Percentiles rank a stretch among this genome's conserved stretches.
Evolutionary conservation across 73 alveolate genomes (phyloP).

Genomic region (Paramecium octaurelia): DNA sequence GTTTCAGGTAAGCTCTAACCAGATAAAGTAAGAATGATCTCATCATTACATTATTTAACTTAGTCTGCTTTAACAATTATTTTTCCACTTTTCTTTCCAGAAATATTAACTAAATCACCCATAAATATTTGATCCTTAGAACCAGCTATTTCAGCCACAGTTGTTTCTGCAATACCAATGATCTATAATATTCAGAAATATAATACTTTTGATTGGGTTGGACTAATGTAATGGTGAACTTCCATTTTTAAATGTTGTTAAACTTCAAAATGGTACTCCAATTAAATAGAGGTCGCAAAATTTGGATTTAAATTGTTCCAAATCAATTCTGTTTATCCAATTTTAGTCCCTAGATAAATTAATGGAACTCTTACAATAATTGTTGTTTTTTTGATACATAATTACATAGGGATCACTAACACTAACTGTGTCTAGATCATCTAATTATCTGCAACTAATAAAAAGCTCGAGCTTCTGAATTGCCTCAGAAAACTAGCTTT

Average conservation of each 20-base stretch:
- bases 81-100: conserved; percentile 57
- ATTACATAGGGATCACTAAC: neutral
- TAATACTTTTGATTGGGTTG: neutral
- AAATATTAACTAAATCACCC: conserved; percentile 41
- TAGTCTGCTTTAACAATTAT: conserved; percentile 69
- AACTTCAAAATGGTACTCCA: conserved; percentile 83
- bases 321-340: conserved; percentile 76
- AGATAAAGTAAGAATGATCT: conserved; percentile 2
- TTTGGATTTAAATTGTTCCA: conserved; percentile 77
- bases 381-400: neutral
- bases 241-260: conserved; percentile 69
- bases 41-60: conserved; percentile 66
- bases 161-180: conserved; percentile 66
- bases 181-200: neutral
- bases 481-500: neutral
- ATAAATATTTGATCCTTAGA: conserved; percentile 36
- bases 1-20: neutral
- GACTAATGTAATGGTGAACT: conserved; percentile 68
- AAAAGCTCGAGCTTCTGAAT: neutral
- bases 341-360: neutral
- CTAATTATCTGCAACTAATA: neutral
- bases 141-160: conserved; percentile 69
- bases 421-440: neutral
- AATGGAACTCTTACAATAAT: neutral
- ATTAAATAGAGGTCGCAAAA: conserved; percentile 65